Conservation (phyloP, 352 stramenopile species). For the Globisporangium iwayamae region DNA sequence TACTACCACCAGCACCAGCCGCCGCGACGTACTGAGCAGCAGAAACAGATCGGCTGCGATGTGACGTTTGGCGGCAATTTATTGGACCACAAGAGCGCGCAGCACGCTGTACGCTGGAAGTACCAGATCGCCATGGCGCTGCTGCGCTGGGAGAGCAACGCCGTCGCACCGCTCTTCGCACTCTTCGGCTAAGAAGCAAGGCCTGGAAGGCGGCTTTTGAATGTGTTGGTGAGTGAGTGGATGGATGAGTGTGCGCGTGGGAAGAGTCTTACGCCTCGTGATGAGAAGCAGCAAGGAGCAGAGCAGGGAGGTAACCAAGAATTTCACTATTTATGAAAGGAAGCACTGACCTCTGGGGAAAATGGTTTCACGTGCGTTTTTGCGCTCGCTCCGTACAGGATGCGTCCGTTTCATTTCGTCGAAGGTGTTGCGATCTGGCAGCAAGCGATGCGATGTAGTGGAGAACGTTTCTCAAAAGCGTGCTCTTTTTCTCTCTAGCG, state of each 20-base stretch:
- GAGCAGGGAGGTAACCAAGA: background rate
- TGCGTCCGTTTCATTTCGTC: background rate
- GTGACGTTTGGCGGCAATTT: constrained; percentile 61
- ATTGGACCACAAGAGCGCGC: constrained; percentile 41
- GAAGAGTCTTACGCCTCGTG: background rate
- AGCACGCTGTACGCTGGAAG: constrained; percentile 72
- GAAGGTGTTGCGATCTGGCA: constrained; percentile 2
- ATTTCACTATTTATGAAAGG: constrained; percentile 12
- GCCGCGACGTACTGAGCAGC: background rate
- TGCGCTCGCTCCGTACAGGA: background rate
- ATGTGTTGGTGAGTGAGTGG: background rate
- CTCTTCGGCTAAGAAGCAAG: constrained; percentile 39
- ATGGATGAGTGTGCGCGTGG: background rate
- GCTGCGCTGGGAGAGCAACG: constrained; percentile 77
- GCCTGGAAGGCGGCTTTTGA: too few relatives aligned
- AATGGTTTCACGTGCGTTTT: background rate
- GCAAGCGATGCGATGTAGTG: background rate
- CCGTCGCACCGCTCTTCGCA: constrained; percentile 64
- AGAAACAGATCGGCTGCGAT: constrained; percentile 11
- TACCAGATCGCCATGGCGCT: constrained; percentile 81
- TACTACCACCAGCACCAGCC: constrained; percentile 11
- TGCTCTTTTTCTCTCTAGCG: background rate
- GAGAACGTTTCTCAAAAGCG: background rate
- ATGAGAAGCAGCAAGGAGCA: background rate
- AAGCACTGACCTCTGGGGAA: background rate